Evolutionary conservation across 2,329 filamentous ascomycete species (phyloP), one percentile per base, ranked within the genome.

Genomic region (Arachnomyces sp.): DNA sequence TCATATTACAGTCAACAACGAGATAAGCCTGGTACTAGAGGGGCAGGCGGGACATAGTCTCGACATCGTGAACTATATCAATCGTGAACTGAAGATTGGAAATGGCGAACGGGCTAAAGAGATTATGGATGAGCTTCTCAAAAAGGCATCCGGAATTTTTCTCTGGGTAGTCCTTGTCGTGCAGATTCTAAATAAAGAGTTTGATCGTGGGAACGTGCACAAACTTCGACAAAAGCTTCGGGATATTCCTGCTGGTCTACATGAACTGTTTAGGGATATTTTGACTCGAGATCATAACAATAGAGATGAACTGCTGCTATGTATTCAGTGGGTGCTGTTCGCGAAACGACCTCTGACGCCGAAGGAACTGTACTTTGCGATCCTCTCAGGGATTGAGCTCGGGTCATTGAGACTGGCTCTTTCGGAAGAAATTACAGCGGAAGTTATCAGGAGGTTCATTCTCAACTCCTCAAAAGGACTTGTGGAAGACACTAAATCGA

Each of bases 91-190:
- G 5, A 16, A 17, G 32, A 34, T 49, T 25, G 51, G 56, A 2
- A 45, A 50, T 2, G 41, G 43, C 2, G 48, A 25, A 1, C 44
- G 64, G 30, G 38, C 48, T 6, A 33, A 38, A 0, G 45, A 59
- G 1, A 45, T 73, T 1, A 37, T 47, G 39, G 7, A 12, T 0
- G 40, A 62, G 13, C 39, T 74, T 18, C 51, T 59, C 0, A 20
- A 55, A 1, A 70, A 65, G 31, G 59, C 68, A 2, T 54, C 60
- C 0, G 63, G 64, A 0, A 54, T 72, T 0, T 73, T 74, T 14
- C 53, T 73, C 43, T 73, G 69, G 66, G 63, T 64, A 1, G 59
- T 68, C 1, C 46, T 71, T 0, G 68, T 71, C 2, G 55, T 72
- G 1, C 42, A 56, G 4, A 70, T 72, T 3, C 50, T 74, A 1